phyloP scores from a whole-genome alignment of 2,329 filamentous ascomycete genomes.

The Erysiphe pulchra region DNA sequence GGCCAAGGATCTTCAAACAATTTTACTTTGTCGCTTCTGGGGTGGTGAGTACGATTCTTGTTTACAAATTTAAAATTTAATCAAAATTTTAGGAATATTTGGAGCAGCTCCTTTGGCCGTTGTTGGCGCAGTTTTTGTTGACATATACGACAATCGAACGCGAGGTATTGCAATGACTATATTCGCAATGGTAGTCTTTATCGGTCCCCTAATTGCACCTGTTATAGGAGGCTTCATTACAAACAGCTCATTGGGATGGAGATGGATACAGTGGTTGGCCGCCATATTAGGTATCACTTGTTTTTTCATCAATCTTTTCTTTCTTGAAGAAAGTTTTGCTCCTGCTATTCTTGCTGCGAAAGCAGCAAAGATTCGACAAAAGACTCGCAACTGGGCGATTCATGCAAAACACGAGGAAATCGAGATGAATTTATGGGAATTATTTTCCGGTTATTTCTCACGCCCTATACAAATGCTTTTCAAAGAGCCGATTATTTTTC shows the following conservation, averaged over 20 bases:
- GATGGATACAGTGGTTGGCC: conserved; percentile 43
- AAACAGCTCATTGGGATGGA: conserved; percentile 38
- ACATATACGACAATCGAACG: conserved; percentile 41
- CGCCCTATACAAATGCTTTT: conserved; percentile 23
- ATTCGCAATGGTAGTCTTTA: conserved; percentile 37
- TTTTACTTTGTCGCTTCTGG: conserved; percentile 51
- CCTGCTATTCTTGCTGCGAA: conserved; percentile 36
- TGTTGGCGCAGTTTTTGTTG: conserved; percentile 44
- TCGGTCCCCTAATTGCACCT: conserved; percentile 39
- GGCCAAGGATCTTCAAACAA: conserved; percentile 39
- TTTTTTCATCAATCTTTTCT: conserved; percentile 31
- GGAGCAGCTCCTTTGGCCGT: conserved; percentile 43
- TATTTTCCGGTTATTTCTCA: conserved; percentile 28
- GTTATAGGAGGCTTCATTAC: conserved; percentile 44
- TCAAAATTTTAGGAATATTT: conserved; percentile 22
- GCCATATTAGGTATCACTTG: conserved; percentile 36
- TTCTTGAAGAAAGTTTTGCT: conserved; percentile 45
- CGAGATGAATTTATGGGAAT: conserved; percentile 36
- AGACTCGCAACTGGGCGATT: conserved; percentile 43
- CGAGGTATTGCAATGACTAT: conserved; percentile 31
- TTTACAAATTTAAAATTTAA: not conserved
- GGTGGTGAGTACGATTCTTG: conserved; percentile 23
- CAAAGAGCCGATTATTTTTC: conserved; percentile 40
- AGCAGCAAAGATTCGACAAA: conserved; percentile 32
- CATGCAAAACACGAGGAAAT: conserved; percentile 50